Evolutionary conservation across 2,329 filamentous ascomycete genomes (phyloP), one percentile per base, ranked within the genome.

Genomic region (Trichocomaceae sp.): DNA sequence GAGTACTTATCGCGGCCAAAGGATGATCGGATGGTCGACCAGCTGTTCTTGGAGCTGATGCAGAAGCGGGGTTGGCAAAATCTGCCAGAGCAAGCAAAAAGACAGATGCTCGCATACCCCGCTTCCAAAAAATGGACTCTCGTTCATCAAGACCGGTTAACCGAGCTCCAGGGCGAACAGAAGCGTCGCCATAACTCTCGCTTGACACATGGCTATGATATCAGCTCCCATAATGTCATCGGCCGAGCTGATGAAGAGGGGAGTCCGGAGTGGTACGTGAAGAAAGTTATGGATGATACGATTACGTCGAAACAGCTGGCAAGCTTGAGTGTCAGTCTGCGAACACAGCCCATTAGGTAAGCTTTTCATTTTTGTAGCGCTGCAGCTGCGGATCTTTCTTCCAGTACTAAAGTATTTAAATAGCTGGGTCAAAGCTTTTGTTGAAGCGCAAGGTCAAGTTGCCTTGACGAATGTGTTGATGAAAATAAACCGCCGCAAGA

Each of bases 11-110:
- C 65, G 46, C 66, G 70, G 20, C 72, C 72, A 12, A 66, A 69
- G 56, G 72, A 74, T 59, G 90, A 95, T 66, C 82, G 84, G 57
- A 76, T 95, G 13, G 87, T 96, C 46, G 90, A 97, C 68, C 85
- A 91, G 66, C 88, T 96, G 77, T 97, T 97, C 66, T 79, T 91
- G 65, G 86, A 90, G 51, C 77, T 99, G 61, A 97, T 99, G 93
- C 88, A 95, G 66, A 96, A 96, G 75, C 84, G 93, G 74, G 93
- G 92, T 61, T 97, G 91, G 89, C 93, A 96, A 75, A 95, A 95
- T 71, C 77, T 99, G 60, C 93, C 93, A 5, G 93, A 99, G 67
- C 90, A 96, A 75, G 93, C 93, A 29, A 84, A 87, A 62, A 82
- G 92, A 58, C 93, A 97, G 76, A 97, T 99, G 92, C 83, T 93